phyloP scores from a whole-genome alignment of 2,329 filamentous ascomycete genomes.

The Metarhizium rileyi region DNA sequence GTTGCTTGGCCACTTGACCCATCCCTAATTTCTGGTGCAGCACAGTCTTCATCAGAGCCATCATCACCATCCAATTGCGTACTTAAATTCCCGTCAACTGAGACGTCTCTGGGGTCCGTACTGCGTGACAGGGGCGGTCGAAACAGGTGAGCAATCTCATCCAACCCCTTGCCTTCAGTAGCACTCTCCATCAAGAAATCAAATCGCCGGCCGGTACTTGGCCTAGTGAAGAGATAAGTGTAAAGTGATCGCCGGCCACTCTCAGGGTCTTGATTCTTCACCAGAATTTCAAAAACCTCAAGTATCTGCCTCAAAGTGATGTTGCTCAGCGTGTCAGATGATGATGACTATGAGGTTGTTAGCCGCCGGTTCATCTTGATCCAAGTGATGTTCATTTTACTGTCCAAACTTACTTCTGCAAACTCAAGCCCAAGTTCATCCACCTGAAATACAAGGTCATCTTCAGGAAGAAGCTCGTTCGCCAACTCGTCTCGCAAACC shows the following conservation, averaged over 20 bases:
- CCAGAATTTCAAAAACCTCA: slow-evolving; percentile 31
- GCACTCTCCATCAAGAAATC: slow-evolving; percentile 32
- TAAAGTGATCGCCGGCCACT: slow-evolving; percentile 28
- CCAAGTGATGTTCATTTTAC: background rate
- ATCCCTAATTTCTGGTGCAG: slow-evolving; percentile 11
- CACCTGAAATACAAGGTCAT: slow-evolving; percentile 42
- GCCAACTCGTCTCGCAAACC: slow-evolving; percentile 36
- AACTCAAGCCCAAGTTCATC: slow-evolving; percentile 44
- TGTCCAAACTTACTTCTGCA: slow-evolving; percentile 31
- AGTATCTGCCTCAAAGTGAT: slow-evolving; percentile 32
- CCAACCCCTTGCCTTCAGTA: slow-evolving; percentile 29
- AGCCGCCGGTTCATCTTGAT: background rate
- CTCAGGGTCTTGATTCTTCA: slow-evolving; percentile 34
- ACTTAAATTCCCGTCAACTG: slow-evolving; percentile 1
- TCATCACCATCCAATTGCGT: slow-evolving; percentile 14
- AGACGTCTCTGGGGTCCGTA: background rate
- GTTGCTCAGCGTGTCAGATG: slow-evolving; percentile 22
- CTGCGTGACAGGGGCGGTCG: slow-evolving; percentile 13
- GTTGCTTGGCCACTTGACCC: slow-evolving; percentile 10
- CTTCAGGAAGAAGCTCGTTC: slow-evolving; percentile 33
- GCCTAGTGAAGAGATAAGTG: slow-evolving; percentile 31
- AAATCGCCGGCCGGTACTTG: slow-evolving; percentile 28
- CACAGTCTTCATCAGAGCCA: slow-evolving; percentile 10
- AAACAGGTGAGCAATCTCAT: slow-evolving; percentile 31
- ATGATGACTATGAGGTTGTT: slow-evolving; percentile 20